Percentiles rank a stretch among this genome's conserved stretches.
Conservation (phyloP, 352 stramenopile species). For the Thalassiosira livingstoniorum region DNA sequence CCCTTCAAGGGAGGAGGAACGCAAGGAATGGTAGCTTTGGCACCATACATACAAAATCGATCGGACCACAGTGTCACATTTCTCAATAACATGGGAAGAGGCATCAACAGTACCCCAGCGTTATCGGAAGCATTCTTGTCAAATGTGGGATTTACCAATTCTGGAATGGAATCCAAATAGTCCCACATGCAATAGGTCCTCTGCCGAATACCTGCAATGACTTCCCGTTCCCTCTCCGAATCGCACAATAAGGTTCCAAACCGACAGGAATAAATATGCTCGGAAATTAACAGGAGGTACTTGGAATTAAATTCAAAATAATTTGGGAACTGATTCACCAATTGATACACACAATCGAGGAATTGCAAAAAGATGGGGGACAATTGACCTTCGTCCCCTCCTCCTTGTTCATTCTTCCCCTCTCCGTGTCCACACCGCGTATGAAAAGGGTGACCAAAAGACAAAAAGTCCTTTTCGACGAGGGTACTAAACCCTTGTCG, state of each 20-base stretch:
- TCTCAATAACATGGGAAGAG: conserved; percentile 72
- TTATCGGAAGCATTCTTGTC: conserved; percentile 42
- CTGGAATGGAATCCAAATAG: conserved; percentile 70
- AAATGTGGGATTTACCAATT: conserved; percentile 63
- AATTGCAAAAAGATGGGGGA: conserved; percentile 99
- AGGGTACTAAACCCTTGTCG: conserved; percentile 95
- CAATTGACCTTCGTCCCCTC: conserved; percentile 92
- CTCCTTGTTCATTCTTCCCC: conserved; percentile 85
- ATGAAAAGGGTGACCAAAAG: conserved; percentile 98
- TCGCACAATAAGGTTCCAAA: conserved; percentile 99
- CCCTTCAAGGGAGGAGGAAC: conserved; percentile 39
- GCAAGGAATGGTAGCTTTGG: conserved; percentile 65
- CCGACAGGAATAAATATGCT: conserved; percentile 96
- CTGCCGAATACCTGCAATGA: conserved; percentile 75
- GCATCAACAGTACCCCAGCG: conserved; percentile 75
- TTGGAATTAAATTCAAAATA: conserved; percentile 96
- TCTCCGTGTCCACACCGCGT: conserved; percentile 93
- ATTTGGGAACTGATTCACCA: conserved; percentile 94
- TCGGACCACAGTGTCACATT: conserved; percentile 82
- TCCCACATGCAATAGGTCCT: conserved; percentile 84
- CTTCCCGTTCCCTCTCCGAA: conserved; percentile 86
- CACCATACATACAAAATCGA: conserved; percentile 69
- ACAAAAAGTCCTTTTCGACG: conserved; percentile 99
- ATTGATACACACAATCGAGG: conserved; percentile 98
- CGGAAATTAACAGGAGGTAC: conserved; percentile 92